A percentile compares a stretch with the other conserved stretches of the same genome.
phyloP scores from a whole-genome alignment of 352 stramenopile genomes.

The Phytophthora syringae region DNA sequence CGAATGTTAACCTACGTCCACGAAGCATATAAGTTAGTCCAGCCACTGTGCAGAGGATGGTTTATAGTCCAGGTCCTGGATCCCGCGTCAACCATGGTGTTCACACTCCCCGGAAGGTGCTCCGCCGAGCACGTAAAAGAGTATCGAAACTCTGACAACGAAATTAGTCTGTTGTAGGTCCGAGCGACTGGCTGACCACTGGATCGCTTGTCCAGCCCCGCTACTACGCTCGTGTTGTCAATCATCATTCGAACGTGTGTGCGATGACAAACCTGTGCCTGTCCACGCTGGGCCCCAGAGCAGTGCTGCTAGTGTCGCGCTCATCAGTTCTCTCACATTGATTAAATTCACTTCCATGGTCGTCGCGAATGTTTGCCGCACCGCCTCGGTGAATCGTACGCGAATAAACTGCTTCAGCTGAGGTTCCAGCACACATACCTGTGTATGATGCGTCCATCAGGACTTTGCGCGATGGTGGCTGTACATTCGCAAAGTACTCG shows the following conservation, averaged over 20 bases:
- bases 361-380: neutral
- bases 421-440: conserved; percentile 8
- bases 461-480: neutral
- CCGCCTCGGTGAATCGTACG: neutral
- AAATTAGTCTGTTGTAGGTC: conserved; percentile 10
- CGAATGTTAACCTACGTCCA: conserved; percentile 14
- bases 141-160: conserved; percentile 4
- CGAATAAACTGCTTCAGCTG: conserved; percentile 17
- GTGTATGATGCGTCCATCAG: conserved; percentile 18
- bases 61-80: conserved; percentile 10
- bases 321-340: conserved; percentile 19
- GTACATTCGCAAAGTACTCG: neutral
- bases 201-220: neutral
- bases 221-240: conserved; percentile 11
- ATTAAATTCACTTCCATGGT: conserved; percentile 11
- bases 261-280: neutral
- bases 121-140: conserved; percentile 7
- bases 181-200: conserved; percentile 3
- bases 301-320: neutral
- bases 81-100: conserved; percentile 12
- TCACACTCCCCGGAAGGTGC: conserved; percentile 10
- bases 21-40: conserved; percentile 20
- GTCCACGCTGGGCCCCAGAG: conserved; percentile 4
- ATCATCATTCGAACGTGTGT: conserved; percentile 3
- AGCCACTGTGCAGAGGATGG: conserved; percentile 3